A percentile compares a stretch with the other conserved stretches of the same genome.
These are phyloP conservation scores for Agrocybe pediades DNA, from an alignment of 768 basidiomycete species.

Conservation along the genomic window DNA sequence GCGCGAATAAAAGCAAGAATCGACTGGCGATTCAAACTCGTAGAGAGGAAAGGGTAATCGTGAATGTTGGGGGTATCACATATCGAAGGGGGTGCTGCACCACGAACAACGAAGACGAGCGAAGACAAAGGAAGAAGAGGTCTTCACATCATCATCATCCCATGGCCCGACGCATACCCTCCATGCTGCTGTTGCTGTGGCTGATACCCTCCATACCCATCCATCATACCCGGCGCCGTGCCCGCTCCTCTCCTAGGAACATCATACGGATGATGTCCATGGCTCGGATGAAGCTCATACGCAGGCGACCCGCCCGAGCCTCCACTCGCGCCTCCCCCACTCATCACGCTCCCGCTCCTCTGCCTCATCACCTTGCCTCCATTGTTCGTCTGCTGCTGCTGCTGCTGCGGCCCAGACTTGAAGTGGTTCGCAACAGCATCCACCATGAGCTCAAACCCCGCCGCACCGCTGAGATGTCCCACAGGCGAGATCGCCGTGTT, in stretches of 20 bases:
- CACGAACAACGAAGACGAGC: too few relatives aligned
- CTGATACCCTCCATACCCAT: background rate
- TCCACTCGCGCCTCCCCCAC: background rate
- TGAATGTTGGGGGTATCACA: too few relatives aligned
- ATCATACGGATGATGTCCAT: conserved; percentile 2
- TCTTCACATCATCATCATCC: background rate
- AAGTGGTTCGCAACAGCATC: background rate
- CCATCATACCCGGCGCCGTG: conserved; percentile 1
- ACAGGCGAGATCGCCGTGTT: conserved; percentile 13
- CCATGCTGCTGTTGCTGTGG: background rate
- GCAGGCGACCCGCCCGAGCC: conserved; percentile 12
- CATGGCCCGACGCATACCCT: background rate
- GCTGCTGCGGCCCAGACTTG: background rate
- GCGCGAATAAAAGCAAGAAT: too few relatives aligned
- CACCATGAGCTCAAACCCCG: conserved; percentile 6
- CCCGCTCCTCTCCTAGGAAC: conserved; percentile 6
- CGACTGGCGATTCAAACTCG: too few relatives aligned
- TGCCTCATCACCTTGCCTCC: background rate
- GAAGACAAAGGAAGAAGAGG: background rate
- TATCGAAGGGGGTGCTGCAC: too few relatives aligned
- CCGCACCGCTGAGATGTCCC: conserved; percentile 2
- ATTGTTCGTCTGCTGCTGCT: background rate
- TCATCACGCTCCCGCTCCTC: conserved; percentile 13
- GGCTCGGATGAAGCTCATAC: conserved; percentile 17
- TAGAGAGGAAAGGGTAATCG: too few relatives aligned